Conservation (phyloP, 2,329 filamentous ascomycete genomes). For the Penicillium occitanis region DNA sequence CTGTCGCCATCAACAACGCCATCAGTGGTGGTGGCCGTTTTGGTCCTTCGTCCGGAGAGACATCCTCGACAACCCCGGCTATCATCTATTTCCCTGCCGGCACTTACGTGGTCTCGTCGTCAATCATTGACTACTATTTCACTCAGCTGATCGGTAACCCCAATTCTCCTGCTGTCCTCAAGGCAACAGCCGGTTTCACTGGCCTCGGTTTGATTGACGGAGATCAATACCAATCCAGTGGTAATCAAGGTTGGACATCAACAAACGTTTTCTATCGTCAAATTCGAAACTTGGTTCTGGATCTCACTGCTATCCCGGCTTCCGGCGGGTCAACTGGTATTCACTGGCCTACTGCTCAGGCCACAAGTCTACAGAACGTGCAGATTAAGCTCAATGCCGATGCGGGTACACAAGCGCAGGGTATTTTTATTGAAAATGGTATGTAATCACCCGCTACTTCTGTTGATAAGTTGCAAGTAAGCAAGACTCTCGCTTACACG, state of each 20-base stretch:
- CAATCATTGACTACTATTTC: conserved; percentile 63
- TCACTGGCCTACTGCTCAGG: conserved; percentile 57
- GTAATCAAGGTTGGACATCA: conserved; percentile 41
- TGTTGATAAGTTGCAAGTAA: not conserved
- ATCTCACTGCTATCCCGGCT: conserved; percentile 48
- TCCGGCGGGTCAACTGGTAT: conserved; percentile 40
- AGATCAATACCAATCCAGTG: conserved; percentile 50
- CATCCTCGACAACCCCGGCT: conserved; percentile 54
- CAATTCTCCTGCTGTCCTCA: conserved; percentile 56
- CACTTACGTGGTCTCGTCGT: conserved; percentile 57
- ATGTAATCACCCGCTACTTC: conserved; percentile 10
- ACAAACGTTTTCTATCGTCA: conserved; percentile 65
- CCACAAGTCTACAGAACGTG: conserved; percentile 63
- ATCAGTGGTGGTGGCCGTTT: conserved; percentile 49
- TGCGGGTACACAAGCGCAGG: conserved; percentile 53
- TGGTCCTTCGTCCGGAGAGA: conserved; percentile 39
- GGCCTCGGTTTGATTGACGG: conserved; percentile 61
- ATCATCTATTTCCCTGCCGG: conserved; percentile 60
- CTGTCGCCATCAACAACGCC: conserved; percentile 54
- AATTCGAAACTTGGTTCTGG: conserved; percentile 65
- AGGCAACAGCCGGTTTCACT: conserved; percentile 54
- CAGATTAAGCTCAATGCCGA: conserved; percentile 57
- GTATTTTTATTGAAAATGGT: conserved; percentile 62
- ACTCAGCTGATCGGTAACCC: conserved; percentile 64
- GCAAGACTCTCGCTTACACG: not conserved